Evolutionary conservation across 2,329 filamentous ascomycete genomes (phyloP).

Genomic region (Fusarium sp.): DNA sequence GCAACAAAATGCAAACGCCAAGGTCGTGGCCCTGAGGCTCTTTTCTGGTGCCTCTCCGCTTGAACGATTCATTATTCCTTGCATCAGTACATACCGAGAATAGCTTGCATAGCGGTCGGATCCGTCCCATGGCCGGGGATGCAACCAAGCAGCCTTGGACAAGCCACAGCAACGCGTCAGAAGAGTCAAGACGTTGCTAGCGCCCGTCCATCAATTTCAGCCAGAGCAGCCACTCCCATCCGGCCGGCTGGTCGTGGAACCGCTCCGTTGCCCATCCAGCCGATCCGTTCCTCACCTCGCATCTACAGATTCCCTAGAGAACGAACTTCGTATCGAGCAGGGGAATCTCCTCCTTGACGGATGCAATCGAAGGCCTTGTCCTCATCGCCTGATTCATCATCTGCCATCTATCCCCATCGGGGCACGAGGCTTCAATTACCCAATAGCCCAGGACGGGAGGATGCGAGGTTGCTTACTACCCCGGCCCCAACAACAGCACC

Average conservation of each 20-base stretch:
- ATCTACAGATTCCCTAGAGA: background rate
- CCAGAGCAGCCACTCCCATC: conserved; percentile 5
- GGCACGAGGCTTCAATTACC: conserved; percentile 20
- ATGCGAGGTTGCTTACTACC: conserved; percentile 24
- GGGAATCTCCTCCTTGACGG: background rate
- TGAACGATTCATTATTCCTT: conserved; percentile 28
- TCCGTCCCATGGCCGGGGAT: background rate
- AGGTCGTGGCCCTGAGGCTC: conserved; percentile 1
- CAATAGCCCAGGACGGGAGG: conserved; percentile 17
- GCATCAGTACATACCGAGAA: conserved; percentile 16
- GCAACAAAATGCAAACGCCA: background rate
- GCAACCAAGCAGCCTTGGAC: conserved; percentile 7
- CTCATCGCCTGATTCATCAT: conserved; percentile 27
- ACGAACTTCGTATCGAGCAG: background rate
- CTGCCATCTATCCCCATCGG: conserved; percentile 12
- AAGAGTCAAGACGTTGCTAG: conserved; percentile 37
- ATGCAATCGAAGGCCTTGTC: conserved; percentile 1
- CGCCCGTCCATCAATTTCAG: conserved; percentile 30
- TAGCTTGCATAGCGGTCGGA: conserved; percentile 18
- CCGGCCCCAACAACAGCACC: conserved; percentile 30
- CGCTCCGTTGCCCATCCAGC: conserved; percentile 15
- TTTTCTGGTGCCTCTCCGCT: conserved; percentile 7
- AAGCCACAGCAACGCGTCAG: conserved; percentile 27
- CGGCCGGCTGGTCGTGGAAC: conserved; percentile 13
- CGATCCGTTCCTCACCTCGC: conserved; percentile 18